A percentile compares a stretch with the other conserved stretches of the same genome.
Evolutionary conservation across 768 basidiomycete species (phyloP).

Genomic region (Gelatoporia subvermispora): DNA sequence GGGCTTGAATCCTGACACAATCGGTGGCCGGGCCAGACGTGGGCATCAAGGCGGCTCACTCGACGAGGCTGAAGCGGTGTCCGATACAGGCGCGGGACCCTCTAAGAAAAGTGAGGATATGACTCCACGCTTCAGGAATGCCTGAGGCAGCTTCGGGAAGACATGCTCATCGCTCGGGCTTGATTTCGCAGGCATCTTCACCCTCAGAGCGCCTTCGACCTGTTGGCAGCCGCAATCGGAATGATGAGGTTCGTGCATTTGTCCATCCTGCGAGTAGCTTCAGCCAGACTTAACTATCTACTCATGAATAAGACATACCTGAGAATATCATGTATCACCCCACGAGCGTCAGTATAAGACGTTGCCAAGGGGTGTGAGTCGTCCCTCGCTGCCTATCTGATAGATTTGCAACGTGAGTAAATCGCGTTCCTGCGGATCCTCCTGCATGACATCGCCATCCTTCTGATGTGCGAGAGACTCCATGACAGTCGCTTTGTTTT

Average conservation of each 20-base stretch:
- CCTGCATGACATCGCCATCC: slow-evolving; percentile 29
- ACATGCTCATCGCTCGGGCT: slow-evolving; percentile 59
- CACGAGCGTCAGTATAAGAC: too few species aligned
- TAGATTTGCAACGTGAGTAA: slow-evolving; percentile 54
- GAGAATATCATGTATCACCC: too few species aligned
- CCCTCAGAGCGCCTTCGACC: slow-evolving; percentile 56
- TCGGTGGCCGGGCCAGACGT: slow-evolving; percentile 19
- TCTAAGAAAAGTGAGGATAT: slow-evolving; percentile 57
- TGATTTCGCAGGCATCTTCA: slow-evolving; percentile 57
- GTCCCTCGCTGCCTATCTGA: too few species aligned
- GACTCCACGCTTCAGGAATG: slow-evolving; percentile 59
- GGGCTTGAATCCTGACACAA: slow-evolving; percentile 25
- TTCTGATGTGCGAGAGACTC: slow-evolving; percentile 20
- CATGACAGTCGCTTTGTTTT: slow-evolving; percentile 30
- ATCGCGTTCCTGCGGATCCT: slow-evolving; percentile 39
- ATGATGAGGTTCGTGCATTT: slow-evolving; percentile 33
- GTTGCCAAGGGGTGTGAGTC: too few species aligned
- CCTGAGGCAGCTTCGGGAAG: slow-evolving; percentile 37
- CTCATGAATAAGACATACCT: too few species aligned
- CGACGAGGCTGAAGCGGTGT: slow-evolving; percentile 57
- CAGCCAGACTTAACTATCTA: too few species aligned
- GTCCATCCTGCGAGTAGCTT: slow-evolving; percentile 15
- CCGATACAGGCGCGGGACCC: slow-evolving; percentile 67
- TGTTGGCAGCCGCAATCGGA: slow-evolving; percentile 51
- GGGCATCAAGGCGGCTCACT: too few species aligned